These are phyloP conservation scores for Sporothrix euskadiensis DNA, from an alignment of 2,329 filamentous ascomycete species.

Conservation along the genomic window DNA sequence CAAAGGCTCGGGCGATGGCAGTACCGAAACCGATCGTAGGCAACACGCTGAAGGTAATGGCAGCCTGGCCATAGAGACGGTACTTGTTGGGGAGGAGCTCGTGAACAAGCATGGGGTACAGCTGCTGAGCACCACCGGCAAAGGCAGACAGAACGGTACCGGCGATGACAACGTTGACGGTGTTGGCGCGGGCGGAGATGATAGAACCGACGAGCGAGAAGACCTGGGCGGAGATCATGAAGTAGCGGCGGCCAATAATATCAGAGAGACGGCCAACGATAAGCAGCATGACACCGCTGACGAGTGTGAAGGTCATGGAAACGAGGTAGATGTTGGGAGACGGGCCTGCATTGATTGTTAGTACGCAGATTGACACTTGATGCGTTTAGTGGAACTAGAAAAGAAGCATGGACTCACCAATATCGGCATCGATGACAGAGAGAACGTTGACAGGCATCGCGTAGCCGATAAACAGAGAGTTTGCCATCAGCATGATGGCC, in stretches of 20 bases:
- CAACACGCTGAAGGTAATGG: slow-evolving; percentile 43
- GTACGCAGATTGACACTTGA: not conserved
- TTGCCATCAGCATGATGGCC: slow-evolving; percentile 19
- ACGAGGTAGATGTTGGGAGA: slow-evolving; percentile 27
- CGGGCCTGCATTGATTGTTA: slow-evolving; percentile 10
- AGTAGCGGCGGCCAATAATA: slow-evolving; percentile 45
- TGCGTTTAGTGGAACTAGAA: too few relatives aligned
- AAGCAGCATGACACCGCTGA: slow-evolving; percentile 39
- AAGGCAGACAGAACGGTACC: slow-evolving; percentile 42
- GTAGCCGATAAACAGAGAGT: slow-evolving; percentile 24
- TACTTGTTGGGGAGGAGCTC: slow-evolving; percentile 46
- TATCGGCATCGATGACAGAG: slow-evolving; percentile 24
- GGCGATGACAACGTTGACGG: slow-evolving; percentile 41
- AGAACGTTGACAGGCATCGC: slow-evolving; percentile 24
- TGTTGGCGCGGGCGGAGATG: slow-evolving; percentile 40
- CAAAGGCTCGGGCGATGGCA: slow-evolving; percentile 47
- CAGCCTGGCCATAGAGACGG: slow-evolving; percentile 41
- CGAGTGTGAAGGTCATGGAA: slow-evolving; percentile 22
- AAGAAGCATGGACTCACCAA: not conserved
- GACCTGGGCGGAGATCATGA: slow-evolving; percentile 39
- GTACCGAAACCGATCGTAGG: slow-evolving; percentile 47
- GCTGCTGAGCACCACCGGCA: slow-evolving; percentile 43
- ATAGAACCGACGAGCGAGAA: slow-evolving; percentile 42
- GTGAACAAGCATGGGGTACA: slow-evolving; percentile 43
- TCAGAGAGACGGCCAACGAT: slow-evolving; percentile 40